Evolutionary conservation across 1,284 basidiomycete species (phyloP).

Genomic region (Trichosporon sp.): DNA sequence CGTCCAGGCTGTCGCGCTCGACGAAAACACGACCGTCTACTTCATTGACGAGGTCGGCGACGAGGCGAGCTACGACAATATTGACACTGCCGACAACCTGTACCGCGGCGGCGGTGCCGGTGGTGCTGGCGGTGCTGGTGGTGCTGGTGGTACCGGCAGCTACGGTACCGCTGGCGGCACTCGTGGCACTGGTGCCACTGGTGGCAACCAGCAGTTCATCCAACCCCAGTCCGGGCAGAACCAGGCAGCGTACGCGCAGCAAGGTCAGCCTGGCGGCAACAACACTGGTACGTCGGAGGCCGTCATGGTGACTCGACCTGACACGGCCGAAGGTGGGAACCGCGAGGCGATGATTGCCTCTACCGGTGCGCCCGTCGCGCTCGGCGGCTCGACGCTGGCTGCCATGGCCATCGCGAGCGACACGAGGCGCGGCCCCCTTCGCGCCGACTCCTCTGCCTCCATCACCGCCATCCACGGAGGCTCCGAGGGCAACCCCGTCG

Average conservation of each 20-base stretch:
- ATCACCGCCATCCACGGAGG: constrained; percentile 53
- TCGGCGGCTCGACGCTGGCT: too few species aligned
- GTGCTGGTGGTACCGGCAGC: too few species aligned
- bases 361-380: neutral
- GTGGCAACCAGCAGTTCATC: constrained; percentile 8
- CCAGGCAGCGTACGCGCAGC: neutral
- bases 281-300: constrained; percentile 12
- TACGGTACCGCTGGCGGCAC: neutral
- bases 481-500: constrained; percentile 38
- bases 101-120: neutral
- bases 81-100: neutral
- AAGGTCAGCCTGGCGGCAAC: neutral
- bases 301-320: constrained; percentile 20
- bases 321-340: constrained; percentile 14
- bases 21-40: constrained; percentile 30
- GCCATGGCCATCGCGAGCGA: constrained; percentile 14
- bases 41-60: constrained; percentile 31
- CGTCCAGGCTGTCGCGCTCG: constrained; percentile 25
- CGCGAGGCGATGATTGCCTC: neutral
- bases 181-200: too few species aligned
- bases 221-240: neutral
- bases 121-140: neutral
- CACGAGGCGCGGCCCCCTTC: constrained; percentile 37
- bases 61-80: constrained; percentile 11
- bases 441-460: constrained; percentile 43